Evolutionary conservation across 108 stramenopile genomes (phyloP).

Genomic region (Nitzschia putrida): DNA sequence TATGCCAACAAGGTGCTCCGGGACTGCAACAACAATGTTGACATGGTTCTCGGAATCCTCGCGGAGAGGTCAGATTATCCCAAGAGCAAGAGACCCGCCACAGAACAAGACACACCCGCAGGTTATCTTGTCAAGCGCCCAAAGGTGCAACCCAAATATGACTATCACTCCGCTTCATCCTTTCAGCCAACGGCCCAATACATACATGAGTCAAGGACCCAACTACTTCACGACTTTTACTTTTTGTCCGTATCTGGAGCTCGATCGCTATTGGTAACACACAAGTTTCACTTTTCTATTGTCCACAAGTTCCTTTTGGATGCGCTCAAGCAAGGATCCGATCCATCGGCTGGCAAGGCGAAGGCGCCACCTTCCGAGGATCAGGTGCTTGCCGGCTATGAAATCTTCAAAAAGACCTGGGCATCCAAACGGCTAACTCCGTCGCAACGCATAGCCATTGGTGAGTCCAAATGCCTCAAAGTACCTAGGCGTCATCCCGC

Average conservation of each 20-base stretch:
- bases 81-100: conserved; percentile 11
- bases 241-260: conserved; percentile 22
- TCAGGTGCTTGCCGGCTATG: conserved; percentile 12
- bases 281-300: conserved; percentile 36
- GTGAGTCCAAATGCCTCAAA: conserved; percentile 1
- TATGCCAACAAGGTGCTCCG: conserved; percentile 24
- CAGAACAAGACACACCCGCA: background rate
- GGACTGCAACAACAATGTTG: conserved; percentile 26
- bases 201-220: conserved; percentile 8
- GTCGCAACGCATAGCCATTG: conserved; percentile 4
- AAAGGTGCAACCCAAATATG: conserved; percentile 27
- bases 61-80: conserved; percentile 29
- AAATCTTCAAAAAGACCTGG: conserved; percentile 5
- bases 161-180: conserved; percentile 36
- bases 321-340: background rate
- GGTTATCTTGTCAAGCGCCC: conserved; percentile 1
- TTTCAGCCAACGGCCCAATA: conserved; percentile 33
- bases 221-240: conserved; percentile 35
- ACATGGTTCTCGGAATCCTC: conserved; percentile 28
- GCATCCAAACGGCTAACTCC: background rate
- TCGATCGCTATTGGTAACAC: background rate
- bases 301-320: conserved; percentile 25
- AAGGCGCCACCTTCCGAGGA: conserved; percentile 5
- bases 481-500: background rate
- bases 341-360: background rate